phyloP scores from a whole-genome alignment of 352 stramenopile genomes.

The Discostella stelligera region DNA sequence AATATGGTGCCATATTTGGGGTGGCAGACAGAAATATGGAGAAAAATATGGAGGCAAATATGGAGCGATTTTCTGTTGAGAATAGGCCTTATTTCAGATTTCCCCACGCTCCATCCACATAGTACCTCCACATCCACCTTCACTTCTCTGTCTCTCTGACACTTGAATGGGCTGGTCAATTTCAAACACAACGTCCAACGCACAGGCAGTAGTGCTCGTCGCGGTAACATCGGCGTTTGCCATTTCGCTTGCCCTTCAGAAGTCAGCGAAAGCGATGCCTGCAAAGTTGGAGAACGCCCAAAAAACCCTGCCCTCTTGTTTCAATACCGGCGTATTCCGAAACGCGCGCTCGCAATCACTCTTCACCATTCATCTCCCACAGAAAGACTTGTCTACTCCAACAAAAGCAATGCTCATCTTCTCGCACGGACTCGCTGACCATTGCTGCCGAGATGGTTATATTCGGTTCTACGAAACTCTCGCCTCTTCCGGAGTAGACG shows the following conservation, averaged over 20 bases:
- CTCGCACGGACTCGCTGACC: conserved; percentile 48
- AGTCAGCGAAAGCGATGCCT: conserved; percentile 26
- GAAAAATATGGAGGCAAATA: no score
- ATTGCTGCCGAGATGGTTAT: conserved; percentile 49
- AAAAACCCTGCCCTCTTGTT: conserved; percentile 23
- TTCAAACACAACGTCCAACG: neutral
- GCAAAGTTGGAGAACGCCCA: conserved; percentile 13
- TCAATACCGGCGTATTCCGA: conserved; percentile 16
- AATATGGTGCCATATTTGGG: no score
- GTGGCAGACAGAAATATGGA: no score
- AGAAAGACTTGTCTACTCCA: conserved; percentile 21
- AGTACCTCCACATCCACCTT: no score
- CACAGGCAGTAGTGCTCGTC: conserved; percentile 1
- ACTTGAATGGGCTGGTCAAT: no score
- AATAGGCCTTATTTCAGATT: no score
- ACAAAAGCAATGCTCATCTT: conserved; percentile 48
- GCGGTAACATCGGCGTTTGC: conserved; percentile 7
- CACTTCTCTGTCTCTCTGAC: no score
- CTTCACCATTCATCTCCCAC: conserved; percentile 37
- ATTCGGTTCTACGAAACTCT: conserved; percentile 48
- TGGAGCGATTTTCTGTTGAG: no score
- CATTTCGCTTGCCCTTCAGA: conserved; percentile 12
- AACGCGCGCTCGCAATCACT: conserved; percentile 44
- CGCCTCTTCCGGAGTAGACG: conserved; percentile 47
- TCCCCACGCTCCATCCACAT: no score